phyloP scores from a whole-genome alignment of 306 rosid genomes.

The Vigna unguiculata region DNA sequence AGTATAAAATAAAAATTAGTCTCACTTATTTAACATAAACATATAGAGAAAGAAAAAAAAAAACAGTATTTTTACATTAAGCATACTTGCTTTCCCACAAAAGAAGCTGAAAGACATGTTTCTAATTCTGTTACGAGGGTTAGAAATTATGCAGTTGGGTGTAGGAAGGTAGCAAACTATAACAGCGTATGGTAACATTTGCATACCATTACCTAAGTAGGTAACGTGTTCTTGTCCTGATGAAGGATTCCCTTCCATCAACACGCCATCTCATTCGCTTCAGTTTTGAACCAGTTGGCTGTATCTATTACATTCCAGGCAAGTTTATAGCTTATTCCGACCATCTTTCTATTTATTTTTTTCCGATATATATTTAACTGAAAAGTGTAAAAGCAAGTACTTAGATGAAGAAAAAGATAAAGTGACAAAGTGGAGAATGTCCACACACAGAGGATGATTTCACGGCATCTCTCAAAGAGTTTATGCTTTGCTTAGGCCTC shows the following conservation, averaged over 20 bases:
- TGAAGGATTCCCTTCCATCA: background rate
- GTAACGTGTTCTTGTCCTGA: slow-evolving; percentile 22
- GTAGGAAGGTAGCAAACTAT: too few relatives aligned
- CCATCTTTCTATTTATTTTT: background rate
- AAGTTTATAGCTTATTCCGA: slow-evolving; percentile 23
- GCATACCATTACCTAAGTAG: background rate
- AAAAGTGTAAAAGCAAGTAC: slow-evolving; percentile 16
- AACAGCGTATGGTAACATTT: too few relatives aligned
- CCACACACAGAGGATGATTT: background rate
- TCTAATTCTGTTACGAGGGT: too few relatives aligned
- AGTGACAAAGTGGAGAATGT: slow-evolving; percentile 29
- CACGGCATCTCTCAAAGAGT: slow-evolving; percentile 41
- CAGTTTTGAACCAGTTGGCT: background rate
- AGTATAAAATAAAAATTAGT: too few relatives aligned
- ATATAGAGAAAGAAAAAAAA: too few relatives aligned
- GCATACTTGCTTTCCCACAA: too few relatives aligned
- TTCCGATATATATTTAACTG: background rate
- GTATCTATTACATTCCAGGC: too few relatives aligned
- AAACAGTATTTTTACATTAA: too few relatives aligned
- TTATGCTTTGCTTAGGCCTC: slow-evolving; percentile 48
- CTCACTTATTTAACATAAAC: too few relatives aligned
- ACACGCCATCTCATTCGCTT: slow-evolving; percentile 22
- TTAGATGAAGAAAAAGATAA: slow-evolving; percentile 32
- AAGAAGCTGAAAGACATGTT: too few relatives aligned
- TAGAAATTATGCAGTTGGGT: too few relatives aligned